Base-by-base conservation (phyloP, 352 stramenopile genomes). In the Thraustotheca clavata region DNA sequence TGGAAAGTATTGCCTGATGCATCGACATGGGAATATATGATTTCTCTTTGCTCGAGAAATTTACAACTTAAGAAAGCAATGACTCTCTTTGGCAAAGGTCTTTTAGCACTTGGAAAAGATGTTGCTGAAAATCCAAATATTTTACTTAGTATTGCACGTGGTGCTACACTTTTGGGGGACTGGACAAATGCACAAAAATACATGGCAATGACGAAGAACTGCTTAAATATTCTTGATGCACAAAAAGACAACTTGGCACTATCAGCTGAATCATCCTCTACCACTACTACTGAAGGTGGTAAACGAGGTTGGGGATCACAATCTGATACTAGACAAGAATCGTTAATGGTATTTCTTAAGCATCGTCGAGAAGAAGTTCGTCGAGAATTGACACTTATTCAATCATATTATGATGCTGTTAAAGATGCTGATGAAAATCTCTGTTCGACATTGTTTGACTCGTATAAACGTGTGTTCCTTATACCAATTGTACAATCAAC, bases 1-100 rank as follows among this genome's bases (percentile, higher is more conserved):
- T 69, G 57, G 57, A 59, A 68, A 35, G 24, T 69, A 3, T 20
- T 66, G 20, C 62, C 62, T n/a, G 62, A 69, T 62, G 62, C 34
- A 16, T 67, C 50, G 36, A 67, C 62, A 29, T 69, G 62, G 62
- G 62, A 69, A 29, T 69, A 69, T 29, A 36, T 69, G 16, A 57
- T 69, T 18, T 38, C 62, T 6, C 43, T 69, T 16, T 47, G 60
- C 20, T 69, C 54, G 24, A 52, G 62, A 18, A 63, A 63, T 31
- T 26, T 69, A 5, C 43, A 62, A 47, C 43, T 69, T 27, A 63
- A 69, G 60, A 59, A 67, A 33, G 62, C 57, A 2, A n/a, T 67
- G 34, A 36, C 29, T 9, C n/a, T 69, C 8, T 61, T 69, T 61
- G 62, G 62, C 4, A 24, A 36, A 6, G 57, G 57, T 12, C 32